Base-by-base conservation (phyloP, 495 filamentous ascomycete species). In the Penicillium subrubescens region DNA sequence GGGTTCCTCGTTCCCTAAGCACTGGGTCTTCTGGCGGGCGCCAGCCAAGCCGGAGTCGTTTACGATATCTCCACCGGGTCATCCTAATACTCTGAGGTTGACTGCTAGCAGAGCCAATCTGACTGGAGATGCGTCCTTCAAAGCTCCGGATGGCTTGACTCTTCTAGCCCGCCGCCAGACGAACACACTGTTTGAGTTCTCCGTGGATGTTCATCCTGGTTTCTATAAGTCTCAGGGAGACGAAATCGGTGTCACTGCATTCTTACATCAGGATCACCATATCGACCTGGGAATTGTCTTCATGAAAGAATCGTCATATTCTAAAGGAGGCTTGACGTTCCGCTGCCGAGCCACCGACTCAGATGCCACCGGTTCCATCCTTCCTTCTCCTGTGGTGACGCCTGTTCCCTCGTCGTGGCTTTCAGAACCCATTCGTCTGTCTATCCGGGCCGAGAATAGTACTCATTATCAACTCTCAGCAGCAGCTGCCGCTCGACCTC, bases 211-310 rank as follows among this genome's bases (percentile, higher is more conserved):
- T 0, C 39, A 59, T 5, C 64, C 67, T n/a, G n/a, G 33, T n/a
- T 41, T 27, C 37, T 56, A 59, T 17, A 58, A 8, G 2, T 5
- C 29, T 0, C 8, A 50, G 15, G 55, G 60, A 6, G 58, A 66
- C n/a, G 71, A 74, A n/a, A 63, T 56, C 6, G 71, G 69, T 1
- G 61, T 73, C 0, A 69, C 62, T 10, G 43, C 65, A 5, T 71
- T 74, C 57, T 33, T 74, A 5, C 66, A 62, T 1, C 69, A 71
- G 39, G 54, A 50, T 7, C 65, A 74, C 17, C 64, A 71, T 52
- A 51, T 71, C 21, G 65, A 74, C 33, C 46, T 74, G 1, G 59
- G 67, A 10, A 67, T 74, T 31, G 67, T 68, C 14, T 39, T 58
- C n/a, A 23, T 41, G 37, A 6, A 19, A 33, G n/a, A 35, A 50